Percentiles rank a stretch among this genome's conserved stretches.
These are phyloP conservation scores for Cladosporium sp. DNA, from an alignment of 2,329 filamentous ascomycete genomes.

Conservation along the genomic window DNA sequence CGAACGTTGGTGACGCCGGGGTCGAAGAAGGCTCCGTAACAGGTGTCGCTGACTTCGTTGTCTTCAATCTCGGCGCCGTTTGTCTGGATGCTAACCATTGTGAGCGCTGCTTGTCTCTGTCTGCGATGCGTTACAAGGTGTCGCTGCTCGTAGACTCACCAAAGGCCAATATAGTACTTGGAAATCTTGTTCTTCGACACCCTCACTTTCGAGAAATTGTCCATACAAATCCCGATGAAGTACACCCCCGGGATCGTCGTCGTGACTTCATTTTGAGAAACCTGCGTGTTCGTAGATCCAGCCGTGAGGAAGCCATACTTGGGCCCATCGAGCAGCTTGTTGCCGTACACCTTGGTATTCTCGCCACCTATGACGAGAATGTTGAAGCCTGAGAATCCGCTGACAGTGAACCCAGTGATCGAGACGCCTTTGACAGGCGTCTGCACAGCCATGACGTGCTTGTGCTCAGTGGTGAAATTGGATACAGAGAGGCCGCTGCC, in stretches of 20 bases:
- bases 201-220: slow-evolving; percentile 29
- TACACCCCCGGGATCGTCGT: slow-evolving; percentile 11
- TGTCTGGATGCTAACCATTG: slow-evolving; percentile 30
- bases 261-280: slow-evolving; percentile 29
- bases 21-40: slow-evolving; percentile 34
- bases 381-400: slow-evolving; percentile 38
- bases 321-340: slow-evolving; percentile 27
- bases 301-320: slow-evolving; percentile 35
- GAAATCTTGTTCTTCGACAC: slow-evolving; percentile 31
- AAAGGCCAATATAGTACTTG: slow-evolving; percentile 32
- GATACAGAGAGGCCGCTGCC: slow-evolving; percentile 27
- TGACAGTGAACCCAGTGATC: slow-evolving; percentile 32
- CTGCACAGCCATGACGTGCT: slow-evolving; percentile 26
- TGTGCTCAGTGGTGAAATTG: slow-evolving; percentile 30
- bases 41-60: slow-evolving; percentile 32
- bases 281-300: slow-evolving; percentile 31
- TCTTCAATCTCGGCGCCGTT: slow-evolving; percentile 28
- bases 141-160: not conserved
- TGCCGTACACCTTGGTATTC: slow-evolving; percentile 26
- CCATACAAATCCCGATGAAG: slow-evolving; percentile 36
- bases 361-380: slow-evolving; percentile 35
- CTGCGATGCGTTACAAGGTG: no score
- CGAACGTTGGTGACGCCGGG: slow-evolving; percentile 29
- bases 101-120: not conserved
- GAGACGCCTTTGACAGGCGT: slow-evolving; percentile 26